Evolutionary conservation across 305 asterid genomes (phyloP).

Genomic region (Rubia tinctorum): DNA sequence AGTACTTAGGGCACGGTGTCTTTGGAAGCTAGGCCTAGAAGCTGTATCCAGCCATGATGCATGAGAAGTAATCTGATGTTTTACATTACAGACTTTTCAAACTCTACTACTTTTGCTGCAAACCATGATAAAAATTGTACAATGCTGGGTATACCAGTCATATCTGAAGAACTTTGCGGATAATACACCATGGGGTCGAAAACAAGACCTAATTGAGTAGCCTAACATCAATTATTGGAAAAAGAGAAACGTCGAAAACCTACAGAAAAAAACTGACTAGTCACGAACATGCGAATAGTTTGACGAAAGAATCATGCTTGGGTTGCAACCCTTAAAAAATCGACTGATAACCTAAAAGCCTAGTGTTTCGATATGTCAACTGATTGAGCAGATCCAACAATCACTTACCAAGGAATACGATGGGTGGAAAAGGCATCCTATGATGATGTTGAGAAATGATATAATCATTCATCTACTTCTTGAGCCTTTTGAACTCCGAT

Average conservation of each 20-base stretch:
- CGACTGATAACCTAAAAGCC: slow-evolving; percentile 10
- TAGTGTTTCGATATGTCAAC: slow-evolving; percentile 33
- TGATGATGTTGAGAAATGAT: not conserved
- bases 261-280: not conserved
- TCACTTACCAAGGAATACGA: slow-evolving; percentile 14
- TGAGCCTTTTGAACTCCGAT: slow-evolving; percentile 77
- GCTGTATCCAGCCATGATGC: not conserved
- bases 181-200: not conserved
- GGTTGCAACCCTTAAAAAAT: not conserved
- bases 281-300: not conserved
- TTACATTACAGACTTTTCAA: not conserved
- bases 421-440: not conserved
- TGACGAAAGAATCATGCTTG: not conserved
- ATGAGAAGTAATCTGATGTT: not conserved
- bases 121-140: not conserved
- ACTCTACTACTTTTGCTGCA: not conserved
- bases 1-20: not conserved
- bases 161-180: not conserved
- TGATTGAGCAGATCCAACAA: slow-evolving; percentile 18
- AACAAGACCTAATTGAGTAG: slow-evolving; percentile 1
- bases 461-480: slow-evolving; percentile 29
- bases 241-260: slow-evolving; percentile 3
- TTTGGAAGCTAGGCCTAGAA: not conserved
- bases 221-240: not conserved
- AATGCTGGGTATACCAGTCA: not conserved